Evolutionary conservation across 2,329 filamentous ascomycete species (phyloP), one percentile per base, ranked within the genome.

Genomic region (Cryphonectria parasitica): DNA sequence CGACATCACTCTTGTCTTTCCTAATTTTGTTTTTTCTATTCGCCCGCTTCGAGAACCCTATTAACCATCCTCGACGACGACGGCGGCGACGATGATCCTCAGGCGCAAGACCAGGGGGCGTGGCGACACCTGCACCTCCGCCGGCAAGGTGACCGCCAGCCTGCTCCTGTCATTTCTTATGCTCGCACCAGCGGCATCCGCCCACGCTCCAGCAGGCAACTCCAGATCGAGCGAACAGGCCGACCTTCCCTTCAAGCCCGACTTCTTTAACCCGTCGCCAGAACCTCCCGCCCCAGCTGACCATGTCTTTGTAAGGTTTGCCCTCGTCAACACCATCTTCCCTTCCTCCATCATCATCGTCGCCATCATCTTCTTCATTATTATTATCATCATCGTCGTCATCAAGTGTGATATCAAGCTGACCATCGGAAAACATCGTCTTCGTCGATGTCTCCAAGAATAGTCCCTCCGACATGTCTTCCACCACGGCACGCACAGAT

Each of bases 391-490:
- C 17, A 22, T 22, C 43, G 22, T 49, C 45, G 3, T 49, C 45
- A 49, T n/a, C 22, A 49, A 49, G 19, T 13, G 31, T 15, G 34
- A 43, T 45, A 41, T 15, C 10, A 28, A n/a, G 19, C 41, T 70
- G 60, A 71, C 64, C 45, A 39, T 62, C n/a, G 31, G n/a, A 39
- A 39, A 39, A 8, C 8, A 34, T 43, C 28, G 15, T 49, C 36
- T 25, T 10, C 19, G 19, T 39, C 36, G 36, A n/a, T 52, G 45
- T 19, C 25, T 5, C 10, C 1, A 39, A 39, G 36, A 28, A 76
- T 79, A 87, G 83, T 90, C 87, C 8, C 88, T 99, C 69, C 91
- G 94, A 76, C 95, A 99, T 81, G 91, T 98, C 77, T 96, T 93
- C 82, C 95, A 98, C 79, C 95, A 97, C 82, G 95, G 95, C 71